These are phyloP conservation scores for Apiotrichum domesticum DNA, from an alignment of 1,284 basidiomycete species.

Conservation along the genomic window DNA sequence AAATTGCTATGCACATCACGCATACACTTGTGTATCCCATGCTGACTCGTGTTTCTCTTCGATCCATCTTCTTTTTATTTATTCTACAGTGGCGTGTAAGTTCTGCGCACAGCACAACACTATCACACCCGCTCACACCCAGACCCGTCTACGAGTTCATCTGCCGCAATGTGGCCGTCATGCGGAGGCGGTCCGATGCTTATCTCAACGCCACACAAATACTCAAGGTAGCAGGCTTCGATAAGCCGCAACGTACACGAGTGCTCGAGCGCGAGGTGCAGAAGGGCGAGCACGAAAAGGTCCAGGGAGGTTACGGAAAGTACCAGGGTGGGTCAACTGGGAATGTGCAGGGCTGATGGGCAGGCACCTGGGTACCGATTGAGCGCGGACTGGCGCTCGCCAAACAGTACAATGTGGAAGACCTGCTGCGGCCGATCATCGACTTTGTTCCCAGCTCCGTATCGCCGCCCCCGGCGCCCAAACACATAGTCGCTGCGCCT, in stretches of 20 bases:
- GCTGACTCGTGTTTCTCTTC: too few species aligned
- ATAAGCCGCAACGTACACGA: conserved; percentile 96
- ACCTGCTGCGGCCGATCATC: conserved; percentile 84
- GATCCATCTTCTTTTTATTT: conserved; percentile 4
- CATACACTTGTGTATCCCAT: too few species aligned
- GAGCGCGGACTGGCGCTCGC: conserved; percentile 81
- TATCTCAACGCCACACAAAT: conserved; percentile 99
- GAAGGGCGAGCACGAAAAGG: conserved; percentile 98
- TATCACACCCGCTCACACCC: not conserved
- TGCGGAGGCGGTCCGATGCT: conserved; percentile 89
- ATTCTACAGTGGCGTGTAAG: conserved; percentile 45
- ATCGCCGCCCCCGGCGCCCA: conserved; percentile 93
- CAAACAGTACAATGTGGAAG: conserved; percentile 88
- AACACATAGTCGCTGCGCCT: conserved; percentile 74
- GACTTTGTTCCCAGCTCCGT: conserved; percentile 86
- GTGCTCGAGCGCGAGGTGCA: conserved; percentile 97
- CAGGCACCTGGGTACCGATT: conserved; percentile 98
- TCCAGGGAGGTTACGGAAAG: conserved; percentile 98
- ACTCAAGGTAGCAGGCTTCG: conserved; percentile 97
- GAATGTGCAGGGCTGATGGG: not conserved
- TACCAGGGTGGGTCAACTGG: conserved; percentile 73
- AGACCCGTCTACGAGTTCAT: conserved; percentile 56
- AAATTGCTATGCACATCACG: too few species aligned
- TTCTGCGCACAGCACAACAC: not conserved
- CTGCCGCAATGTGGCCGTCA: conserved; percentile 92